These are phyloP conservation scores for Lasiosphaeria hispida DNA, from an alignment of 495 filamentous ascomycete genomes.

Conservation along the genomic window DNA sequence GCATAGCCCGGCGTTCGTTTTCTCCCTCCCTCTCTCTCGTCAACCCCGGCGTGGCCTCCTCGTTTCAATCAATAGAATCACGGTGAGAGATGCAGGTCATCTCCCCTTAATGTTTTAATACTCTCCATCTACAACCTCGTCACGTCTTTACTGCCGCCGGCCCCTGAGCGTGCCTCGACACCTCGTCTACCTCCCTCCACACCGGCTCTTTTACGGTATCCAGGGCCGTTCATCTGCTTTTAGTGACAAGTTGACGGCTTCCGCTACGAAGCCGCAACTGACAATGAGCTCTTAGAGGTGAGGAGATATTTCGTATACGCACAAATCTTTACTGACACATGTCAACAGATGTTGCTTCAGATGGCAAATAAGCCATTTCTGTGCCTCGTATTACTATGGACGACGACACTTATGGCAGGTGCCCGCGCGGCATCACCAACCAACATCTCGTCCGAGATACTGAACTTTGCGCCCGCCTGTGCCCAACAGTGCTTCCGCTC, in stretches of 20 bases:
- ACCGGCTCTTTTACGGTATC: background rate
- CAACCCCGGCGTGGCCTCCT: background rate
- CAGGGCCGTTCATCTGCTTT: background rate
- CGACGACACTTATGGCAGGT: constrained; percentile 26
- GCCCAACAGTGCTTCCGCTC: constrained; percentile 59
- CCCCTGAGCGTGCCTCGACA: constrained; percentile 8
- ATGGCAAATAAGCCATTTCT: constrained; percentile 43
- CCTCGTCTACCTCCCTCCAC: background rate
- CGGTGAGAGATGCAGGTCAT: constrained; percentile 40
- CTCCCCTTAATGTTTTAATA: constrained; percentile 32
- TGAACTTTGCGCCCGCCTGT: constrained; percentile 59
- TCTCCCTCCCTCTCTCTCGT: background rate
- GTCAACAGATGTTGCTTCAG: constrained; percentile 38
- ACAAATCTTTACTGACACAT: background rate
- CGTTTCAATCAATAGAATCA: constrained; percentile 5
- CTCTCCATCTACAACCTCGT: constrained; percentile 31
- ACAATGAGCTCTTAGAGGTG: constrained; percentile 11
- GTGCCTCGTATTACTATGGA: constrained; percentile 36
- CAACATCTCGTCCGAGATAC: constrained; percentile 42
- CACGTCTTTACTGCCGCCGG: constrained; percentile 16
- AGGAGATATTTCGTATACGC: background rate
- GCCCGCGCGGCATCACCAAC: constrained; percentile 23
- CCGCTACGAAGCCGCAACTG: background rate
- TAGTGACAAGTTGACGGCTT: background rate
- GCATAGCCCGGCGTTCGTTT: background rate